Conservation (phyloP, 108 stramenopile genomes). For the Stephanodiscus minutulus region DNA sequence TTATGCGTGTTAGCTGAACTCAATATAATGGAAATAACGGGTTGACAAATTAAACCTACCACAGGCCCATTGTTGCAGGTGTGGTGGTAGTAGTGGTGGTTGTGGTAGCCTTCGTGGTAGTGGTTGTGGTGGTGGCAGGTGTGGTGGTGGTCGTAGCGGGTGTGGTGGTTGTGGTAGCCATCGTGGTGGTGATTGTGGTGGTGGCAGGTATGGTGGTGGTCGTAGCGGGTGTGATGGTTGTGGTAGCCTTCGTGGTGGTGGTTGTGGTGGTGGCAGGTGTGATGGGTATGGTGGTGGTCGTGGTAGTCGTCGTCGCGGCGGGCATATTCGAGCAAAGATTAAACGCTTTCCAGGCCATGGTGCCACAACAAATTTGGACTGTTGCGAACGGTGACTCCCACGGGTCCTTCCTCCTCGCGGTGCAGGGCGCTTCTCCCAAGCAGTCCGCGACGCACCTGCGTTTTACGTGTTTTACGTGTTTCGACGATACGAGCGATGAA, state of each 20-base stretch:
- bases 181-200: background rate
- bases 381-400: constrained; percentile 1
- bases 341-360: constrained; percentile 28
- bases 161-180: background rate
- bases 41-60: constrained; percentile 4
- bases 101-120: constrained; percentile 7
- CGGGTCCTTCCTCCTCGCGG: background rate
- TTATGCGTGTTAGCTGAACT: background rate
- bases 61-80: constrained; percentile 4
- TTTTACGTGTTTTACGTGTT: background rate
- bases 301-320: constrained; percentile 10
- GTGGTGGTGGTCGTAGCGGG: constrained; percentile 8
- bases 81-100: constrained; percentile 2
- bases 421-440: constrained; percentile 1
- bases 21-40: background rate
- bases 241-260: background rate
- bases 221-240: constrained; percentile 10
- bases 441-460: constrained; percentile 5
- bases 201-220: constrained; percentile 5
- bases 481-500: background rate
- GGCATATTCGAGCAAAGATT: constrained; percentile 11
- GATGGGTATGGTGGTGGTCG: background rate
- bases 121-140: constrained; percentile 2
- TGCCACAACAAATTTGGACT: constrained; percentile 7
- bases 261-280: constrained; percentile 2